Percentiles rank a stretch among this genome's conserved stretches.
These are phyloP conservation scores for Paspalum notatum DNA, from an alignment of 176 grass and related monocot genomes.

Conservation along the genomic window DNA sequence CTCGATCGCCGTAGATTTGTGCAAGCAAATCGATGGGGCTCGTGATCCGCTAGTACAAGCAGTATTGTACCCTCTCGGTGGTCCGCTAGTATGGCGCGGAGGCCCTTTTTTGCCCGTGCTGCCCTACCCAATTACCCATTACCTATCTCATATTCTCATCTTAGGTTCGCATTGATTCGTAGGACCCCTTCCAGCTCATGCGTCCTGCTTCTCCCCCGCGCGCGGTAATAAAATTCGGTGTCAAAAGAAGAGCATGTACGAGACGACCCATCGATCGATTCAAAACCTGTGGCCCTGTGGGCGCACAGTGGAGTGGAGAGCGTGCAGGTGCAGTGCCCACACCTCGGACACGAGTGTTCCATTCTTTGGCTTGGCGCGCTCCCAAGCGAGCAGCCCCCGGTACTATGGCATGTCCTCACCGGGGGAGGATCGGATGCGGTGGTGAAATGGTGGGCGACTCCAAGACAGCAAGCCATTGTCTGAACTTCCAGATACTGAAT, in stretches of 20 bases:
- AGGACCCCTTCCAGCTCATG: constrained; percentile 34
- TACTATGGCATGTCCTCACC: too few species aligned
- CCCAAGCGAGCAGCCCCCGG: too few species aligned
- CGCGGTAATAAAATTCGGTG: constrained; percentile 21
- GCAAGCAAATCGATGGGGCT: neutral
- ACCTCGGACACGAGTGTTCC: neutral
- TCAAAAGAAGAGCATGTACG: constrained; percentile 35
- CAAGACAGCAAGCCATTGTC: neutral
- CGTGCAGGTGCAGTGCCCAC: neutral
- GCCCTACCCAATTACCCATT: neutral
- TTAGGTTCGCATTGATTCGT: constrained; percentile 14
- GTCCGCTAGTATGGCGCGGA: too few species aligned
- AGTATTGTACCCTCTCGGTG: neutral
- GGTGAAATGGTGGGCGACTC: too few species aligned
- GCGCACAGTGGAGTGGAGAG: constrained; percentile 2
- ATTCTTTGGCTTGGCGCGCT: neutral
- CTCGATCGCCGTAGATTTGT: too few species aligned
- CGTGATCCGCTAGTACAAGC: neutral
- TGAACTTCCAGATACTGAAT: neutral
- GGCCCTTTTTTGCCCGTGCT: constrained; percentile 24
- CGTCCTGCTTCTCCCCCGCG: neutral
- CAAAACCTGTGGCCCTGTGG: neutral
- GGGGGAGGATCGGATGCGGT: too few species aligned
- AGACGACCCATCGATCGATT: neutral
- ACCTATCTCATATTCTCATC: too few species aligned